phyloP scores from a whole-genome alignment of 2,329 filamentous ascomycete species.

The Macrophomina pseudophaseolina region DNA sequence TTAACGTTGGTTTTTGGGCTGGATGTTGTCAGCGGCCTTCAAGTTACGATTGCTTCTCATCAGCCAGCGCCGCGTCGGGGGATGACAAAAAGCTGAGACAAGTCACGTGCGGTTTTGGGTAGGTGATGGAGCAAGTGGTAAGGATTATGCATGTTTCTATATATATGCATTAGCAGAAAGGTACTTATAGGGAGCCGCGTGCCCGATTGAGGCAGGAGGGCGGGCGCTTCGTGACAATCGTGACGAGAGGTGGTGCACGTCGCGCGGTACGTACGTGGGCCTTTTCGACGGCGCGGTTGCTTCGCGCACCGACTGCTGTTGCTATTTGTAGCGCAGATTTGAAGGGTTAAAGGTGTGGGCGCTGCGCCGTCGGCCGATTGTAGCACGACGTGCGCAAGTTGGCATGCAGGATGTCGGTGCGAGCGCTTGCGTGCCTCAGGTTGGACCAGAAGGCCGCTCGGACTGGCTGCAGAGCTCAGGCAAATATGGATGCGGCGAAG shows the following conservation, averaged over 20 bases:
- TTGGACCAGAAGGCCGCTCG: neutral
- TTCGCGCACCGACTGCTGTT: neutral
- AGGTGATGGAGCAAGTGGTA: neutral
- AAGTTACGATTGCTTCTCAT: too few relatives aligned
- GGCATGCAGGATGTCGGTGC: neutral
- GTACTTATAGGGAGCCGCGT: neutral
- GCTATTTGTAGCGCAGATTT: conserved; percentile 9
- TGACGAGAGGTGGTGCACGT: neutral
- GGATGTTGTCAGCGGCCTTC: too few relatives aligned
- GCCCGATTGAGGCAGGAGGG: neutral
- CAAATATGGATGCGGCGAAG: too few relatives aligned
- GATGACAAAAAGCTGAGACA: conserved; percentile 6
- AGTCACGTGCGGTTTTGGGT: neutral
- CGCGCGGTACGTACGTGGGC: neutral
- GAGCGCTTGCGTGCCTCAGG: conserved; percentile 7
- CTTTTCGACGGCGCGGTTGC: neutral
- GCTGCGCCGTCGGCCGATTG: neutral
- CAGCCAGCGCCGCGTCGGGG: neutral
- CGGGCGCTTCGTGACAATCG: neutral
- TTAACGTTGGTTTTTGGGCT: too few relatives aligned
- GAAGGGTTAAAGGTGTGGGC: neutral
- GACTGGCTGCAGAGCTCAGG: neutral
- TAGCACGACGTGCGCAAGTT: neutral
- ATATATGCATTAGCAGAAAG: conserved; percentile 2
- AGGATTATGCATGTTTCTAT: conserved; percentile 9